Conservation (phyloP, 1,139 yeast genomes). For the Wickerhamomyces sp. region DNA sequence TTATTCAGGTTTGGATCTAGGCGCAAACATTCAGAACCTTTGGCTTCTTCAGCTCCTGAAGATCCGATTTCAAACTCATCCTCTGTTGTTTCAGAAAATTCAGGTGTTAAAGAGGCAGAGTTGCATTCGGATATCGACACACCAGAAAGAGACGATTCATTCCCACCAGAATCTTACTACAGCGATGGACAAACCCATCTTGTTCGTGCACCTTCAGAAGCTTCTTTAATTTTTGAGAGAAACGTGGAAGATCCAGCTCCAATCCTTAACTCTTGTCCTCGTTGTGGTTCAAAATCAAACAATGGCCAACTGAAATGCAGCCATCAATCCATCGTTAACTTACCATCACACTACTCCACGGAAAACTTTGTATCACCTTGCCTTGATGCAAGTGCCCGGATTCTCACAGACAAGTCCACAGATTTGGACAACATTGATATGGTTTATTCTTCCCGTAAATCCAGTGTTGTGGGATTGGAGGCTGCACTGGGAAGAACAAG, state of each 20-base stretch:
- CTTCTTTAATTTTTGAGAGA: slow-evolving; percentile 23
- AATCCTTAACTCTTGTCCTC: slow-evolving; percentile 21
- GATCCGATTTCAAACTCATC: too few species aligned
- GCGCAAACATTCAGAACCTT: slow-evolving; percentile 7
- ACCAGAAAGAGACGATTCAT: slow-evolving; percentile 12
- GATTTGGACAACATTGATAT: slow-evolving; percentile 67
- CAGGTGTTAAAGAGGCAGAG: background rate
- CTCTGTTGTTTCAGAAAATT: background rate
- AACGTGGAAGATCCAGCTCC: slow-evolving; percentile 24
- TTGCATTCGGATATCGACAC: slow-evolving; percentile 12
- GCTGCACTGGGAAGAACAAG: slow-evolving; percentile 49
- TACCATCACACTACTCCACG: slow-evolving; percentile 43
- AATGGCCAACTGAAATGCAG: slow-evolving; percentile 14
- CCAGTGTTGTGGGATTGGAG: slow-evolving; percentile 53
- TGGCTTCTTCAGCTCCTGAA: background rate
- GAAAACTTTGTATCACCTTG: slow-evolving; percentile 82
- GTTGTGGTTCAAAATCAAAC: slow-evolving; percentile 18
- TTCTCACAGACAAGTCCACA: slow-evolving; percentile 50
- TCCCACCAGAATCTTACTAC: slow-evolving; percentile 14
- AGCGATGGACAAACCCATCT: slow-evolving; percentile 8
- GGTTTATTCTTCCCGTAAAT: slow-evolving; percentile 61
- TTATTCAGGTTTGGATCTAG: slow-evolving; percentile 14
- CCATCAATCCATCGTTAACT: slow-evolving; percentile 25
- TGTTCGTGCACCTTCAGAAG: slow-evolving; percentile 15
- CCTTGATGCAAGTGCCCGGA: slow-evolving; percentile 69